These are phyloP conservation scores for Ceratocystis ficicola DNA, from an alignment of 2,329 filamentous ascomycete species.

Conservation along the genomic window DNA sequence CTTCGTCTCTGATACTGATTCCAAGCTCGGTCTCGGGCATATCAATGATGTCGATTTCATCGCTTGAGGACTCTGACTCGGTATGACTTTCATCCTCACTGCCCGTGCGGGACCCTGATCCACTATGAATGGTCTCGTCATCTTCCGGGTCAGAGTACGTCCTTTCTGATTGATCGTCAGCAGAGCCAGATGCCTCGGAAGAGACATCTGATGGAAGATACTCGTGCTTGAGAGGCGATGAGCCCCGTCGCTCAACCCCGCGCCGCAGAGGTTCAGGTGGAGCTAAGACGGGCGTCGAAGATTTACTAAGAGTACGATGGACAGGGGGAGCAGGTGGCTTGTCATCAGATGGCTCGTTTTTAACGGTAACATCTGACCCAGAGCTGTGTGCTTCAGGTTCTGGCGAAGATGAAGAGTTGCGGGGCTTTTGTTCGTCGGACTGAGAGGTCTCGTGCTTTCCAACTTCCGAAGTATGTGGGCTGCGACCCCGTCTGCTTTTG, in stretches of 20 bases:
- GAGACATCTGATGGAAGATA: conserved; percentile 72
- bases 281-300: conserved; percentile 13
- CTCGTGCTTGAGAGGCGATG: conserved; percentile 92
- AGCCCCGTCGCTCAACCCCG: conserved; percentile 58
- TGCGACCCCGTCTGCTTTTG: conserved; percentile 20
- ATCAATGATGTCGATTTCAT: conserved; percentile 48
- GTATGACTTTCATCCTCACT: conserved; percentile 14
- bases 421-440: not conserved
- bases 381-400: conserved; percentile 25
- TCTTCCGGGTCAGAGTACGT: conserved; percentile 44
- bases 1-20: conserved; percentile 41
- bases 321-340: conserved; percentile 20
- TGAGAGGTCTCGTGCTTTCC: not conserved
- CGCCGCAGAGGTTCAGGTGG: conserved; percentile 16
- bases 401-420: not conserved
- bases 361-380: conserved; percentile 21
- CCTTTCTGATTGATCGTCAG: conserved; percentile 42
- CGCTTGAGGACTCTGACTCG: conserved; percentile 35
- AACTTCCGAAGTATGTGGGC: conserved; percentile 9
- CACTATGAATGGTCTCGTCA: conserved; percentile 25
- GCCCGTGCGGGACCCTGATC: conserved; percentile 27
- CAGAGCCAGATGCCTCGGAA: conserved; percentile 44
- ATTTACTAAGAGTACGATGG: conserved; percentile 20
- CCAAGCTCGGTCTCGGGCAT: conserved; percentile 47
- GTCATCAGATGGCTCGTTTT: conserved; percentile 15